Evolutionary conservation across 257 asterid species (phyloP).

Genomic region (Thymus quinquecostatus): DNA sequence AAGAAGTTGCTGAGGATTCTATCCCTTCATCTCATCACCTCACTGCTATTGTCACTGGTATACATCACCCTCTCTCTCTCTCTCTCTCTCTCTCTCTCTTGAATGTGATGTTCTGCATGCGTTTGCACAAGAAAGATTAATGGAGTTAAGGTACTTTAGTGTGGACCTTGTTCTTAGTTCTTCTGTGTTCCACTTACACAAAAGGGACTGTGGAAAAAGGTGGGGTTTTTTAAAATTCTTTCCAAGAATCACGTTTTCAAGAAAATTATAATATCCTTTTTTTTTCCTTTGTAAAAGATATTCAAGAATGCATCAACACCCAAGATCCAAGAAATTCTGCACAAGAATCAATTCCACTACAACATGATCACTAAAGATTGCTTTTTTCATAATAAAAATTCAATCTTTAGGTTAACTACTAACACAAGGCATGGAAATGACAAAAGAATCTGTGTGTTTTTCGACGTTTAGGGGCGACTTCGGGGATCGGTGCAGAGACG

Average conservation of each 20-base stretch:
- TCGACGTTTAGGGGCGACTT: conserved; percentile 70
- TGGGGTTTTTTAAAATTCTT: background rate
- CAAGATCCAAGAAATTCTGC: no score
- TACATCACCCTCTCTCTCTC: background rate
- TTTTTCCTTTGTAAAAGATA: no score
- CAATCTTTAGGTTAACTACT: background rate
- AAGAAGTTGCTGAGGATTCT: conserved; percentile 52
- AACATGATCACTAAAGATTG: background rate
- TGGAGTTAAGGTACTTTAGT: background rate
- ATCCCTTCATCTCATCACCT: conserved; percentile 39
- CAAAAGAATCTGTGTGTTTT: background rate
- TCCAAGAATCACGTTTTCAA: background rate
- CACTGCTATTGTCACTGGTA: conserved; percentile 93
- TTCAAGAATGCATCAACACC: no score
- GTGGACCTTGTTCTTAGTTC: conserved; percentile 4
- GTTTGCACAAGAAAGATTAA: background rate
- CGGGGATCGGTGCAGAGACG: conserved; percentile 93
- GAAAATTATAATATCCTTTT: no score
- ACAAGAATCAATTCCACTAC: background rate
- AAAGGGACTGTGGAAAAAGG: background rate
- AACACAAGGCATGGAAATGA: background rate
- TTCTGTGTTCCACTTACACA: background rate
- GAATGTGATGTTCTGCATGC: background rate
- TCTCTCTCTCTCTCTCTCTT: background rate
- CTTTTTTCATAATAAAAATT: background rate